phyloP scores from a whole-genome alignment of 106 monocot species.

The Acorus calamus region DNA sequence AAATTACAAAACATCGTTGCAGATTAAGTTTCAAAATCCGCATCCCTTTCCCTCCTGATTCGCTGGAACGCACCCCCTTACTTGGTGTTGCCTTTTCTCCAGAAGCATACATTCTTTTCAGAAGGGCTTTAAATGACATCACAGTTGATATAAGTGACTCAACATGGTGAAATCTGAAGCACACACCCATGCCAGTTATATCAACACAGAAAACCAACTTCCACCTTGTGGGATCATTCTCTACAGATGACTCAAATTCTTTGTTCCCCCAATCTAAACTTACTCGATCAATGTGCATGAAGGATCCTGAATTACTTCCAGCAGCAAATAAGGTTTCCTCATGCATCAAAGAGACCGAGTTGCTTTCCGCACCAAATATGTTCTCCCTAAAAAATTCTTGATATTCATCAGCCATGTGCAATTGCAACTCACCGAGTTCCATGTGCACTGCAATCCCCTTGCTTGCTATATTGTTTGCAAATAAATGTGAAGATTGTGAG shows the following conservation, averaged over 20 bases:
- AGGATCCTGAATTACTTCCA: slow-evolving; percentile 48
- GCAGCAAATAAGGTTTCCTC: slow-evolving; percentile 54
- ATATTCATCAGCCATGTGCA: slow-evolving; percentile 46
- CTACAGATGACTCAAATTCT: slow-evolving; percentile 44
- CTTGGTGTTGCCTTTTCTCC: slow-evolving; percentile 27
- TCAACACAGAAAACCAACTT: slow-evolving; percentile 45
- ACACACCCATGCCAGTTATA: slow-evolving; percentile 56
- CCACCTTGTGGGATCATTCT: slow-evolving; percentile 18
- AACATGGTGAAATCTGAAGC: slow-evolving; percentile 48
- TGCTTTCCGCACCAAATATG: slow-evolving; percentile 51
- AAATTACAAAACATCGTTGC: slow-evolving; percentile 60
- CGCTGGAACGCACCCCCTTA: slow-evolving; percentile 30
- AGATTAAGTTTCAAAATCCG: slow-evolving; percentile 52
- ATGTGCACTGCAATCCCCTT: slow-evolving; percentile 60
- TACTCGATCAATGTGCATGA: slow-evolving; percentile 57
- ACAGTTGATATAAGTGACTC: slow-evolving; percentile 49
- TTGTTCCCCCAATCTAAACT: slow-evolving; percentile 65
- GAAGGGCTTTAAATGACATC: slow-evolving; percentile 45
- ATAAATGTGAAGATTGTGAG: slow-evolving; percentile 78
- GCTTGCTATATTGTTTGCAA: slow-evolving; percentile 67
- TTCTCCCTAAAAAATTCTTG: slow-evolving; percentile 49
- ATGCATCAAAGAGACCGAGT: too few species aligned
- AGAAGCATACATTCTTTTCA: slow-evolving; percentile 39
- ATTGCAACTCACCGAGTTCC: slow-evolving; percentile 75
- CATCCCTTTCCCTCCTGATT: slow-evolving; percentile 34